phyloP scores from a whole-genome alignment of 495 filamentous ascomycete genomes.

The Astrothelium subdiscretum region DNA sequence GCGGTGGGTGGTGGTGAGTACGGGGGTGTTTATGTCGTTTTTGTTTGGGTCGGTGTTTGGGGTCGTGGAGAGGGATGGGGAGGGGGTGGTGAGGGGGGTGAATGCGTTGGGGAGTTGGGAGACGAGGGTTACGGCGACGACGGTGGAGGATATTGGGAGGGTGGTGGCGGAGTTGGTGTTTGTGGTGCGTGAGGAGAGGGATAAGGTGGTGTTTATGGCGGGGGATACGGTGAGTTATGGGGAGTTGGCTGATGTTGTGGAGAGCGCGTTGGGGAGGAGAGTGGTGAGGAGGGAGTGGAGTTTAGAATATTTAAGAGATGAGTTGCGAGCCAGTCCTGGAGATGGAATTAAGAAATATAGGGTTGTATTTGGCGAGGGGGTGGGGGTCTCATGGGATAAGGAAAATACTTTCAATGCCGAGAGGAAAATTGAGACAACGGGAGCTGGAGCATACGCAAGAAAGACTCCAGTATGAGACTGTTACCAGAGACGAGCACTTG shows the following conservation, averaged over 20 bases:
- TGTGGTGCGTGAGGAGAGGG: conserved; percentile 65
- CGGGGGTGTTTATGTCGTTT: conserved; percentile 55
- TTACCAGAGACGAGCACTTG: neutral
- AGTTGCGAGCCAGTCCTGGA: conserved; percentile 35
- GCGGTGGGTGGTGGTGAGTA: conserved; percentile 47
- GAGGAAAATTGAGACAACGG: neutral
- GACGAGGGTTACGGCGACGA: conserved; percentile 53
- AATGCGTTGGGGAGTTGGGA: conserved; percentile 46
- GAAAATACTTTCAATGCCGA: conserved; percentile 9
- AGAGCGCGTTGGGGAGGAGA: conserved; percentile 18
- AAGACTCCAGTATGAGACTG: neutral
- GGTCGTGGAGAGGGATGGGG: conserved; percentile 59
- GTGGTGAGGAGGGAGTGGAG: conserved; percentile 38
- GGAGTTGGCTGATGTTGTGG: conserved; percentile 14
- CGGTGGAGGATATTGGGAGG: conserved; percentile 45
- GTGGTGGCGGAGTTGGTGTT: conserved; percentile 69
- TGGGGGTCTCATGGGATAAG: conserved; percentile 47
- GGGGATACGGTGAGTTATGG: conserved; percentile 75
- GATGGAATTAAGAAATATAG: conserved; percentile 46
- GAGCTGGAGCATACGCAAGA: neutral
- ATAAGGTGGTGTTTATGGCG: conserved; percentile 55
- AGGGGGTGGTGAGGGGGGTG: conserved; percentile 60
- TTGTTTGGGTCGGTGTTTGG: conserved; percentile 62
- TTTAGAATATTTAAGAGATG: conserved; percentile 26
- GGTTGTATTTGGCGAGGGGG: conserved; percentile 45